Base-by-base conservation (phyloP, 2,329 filamentous ascomycete genomes). In the Fusarium napiforme region DNA sequence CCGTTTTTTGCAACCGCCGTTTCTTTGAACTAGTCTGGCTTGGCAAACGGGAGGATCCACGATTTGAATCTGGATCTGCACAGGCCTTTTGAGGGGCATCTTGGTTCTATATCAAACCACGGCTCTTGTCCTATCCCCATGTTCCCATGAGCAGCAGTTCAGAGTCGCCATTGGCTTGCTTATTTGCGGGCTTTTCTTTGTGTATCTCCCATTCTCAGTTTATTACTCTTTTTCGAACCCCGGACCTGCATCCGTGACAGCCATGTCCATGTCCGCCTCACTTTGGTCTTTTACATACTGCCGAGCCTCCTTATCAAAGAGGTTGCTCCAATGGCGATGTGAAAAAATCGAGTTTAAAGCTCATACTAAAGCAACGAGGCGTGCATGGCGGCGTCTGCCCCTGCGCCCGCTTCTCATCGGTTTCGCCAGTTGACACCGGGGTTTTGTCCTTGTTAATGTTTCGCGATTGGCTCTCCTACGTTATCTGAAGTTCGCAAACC, bases 61-160 rank as follows among this genome's bases (percentile, higher is more conserved):
- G 49, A 63, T 53, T 40, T 40, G 65, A 57, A 66, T 73, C 65
- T 73, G 70, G 65, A 72, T 71, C 65, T 63, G 21, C 46, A 63
- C 42, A 55, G 63, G 57, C 60, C 60, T 39, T 71, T 69, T 77
- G 66, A 75, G 72, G 69, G 68, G 69, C 59, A 47, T 36, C 62
- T 61, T 61, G 68, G 36, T 43, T 55, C 18, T 43, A 45, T 67
- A 39, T 60, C 73, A 72, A 74, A 71, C 64, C 52, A 69, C 46
- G 40, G 39, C 28, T 60, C 67, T 62, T 53, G 64, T 52, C 67
- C 69, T 43, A 40, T 60, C 63, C 67, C 45, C 72, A 55, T 76
- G 70, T 59, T 65, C 66, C 64, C 75, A 76, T 76, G 73, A 73
- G 73, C 59, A 60, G 56, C 50, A 21, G 12, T 43, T 55, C 56